Evolutionary conservation across 352 stramenopile genomes (phyloP).

Genomic region (Pythium dissotocum): DNA sequence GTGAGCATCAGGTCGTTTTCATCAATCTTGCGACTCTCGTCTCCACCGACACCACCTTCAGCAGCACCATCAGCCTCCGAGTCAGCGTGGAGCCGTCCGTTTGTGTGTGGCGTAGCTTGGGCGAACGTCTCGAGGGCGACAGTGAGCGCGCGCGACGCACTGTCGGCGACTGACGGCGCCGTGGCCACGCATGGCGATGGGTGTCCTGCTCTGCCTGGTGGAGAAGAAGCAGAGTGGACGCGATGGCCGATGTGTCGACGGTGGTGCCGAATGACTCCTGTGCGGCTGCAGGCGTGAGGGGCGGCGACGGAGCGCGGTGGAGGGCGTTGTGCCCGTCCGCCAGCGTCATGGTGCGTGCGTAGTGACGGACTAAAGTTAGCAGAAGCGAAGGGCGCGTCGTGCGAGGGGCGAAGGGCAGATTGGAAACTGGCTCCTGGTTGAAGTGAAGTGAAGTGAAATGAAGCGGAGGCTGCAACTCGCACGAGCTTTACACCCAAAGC

Average conservation of each 20-base stretch:
- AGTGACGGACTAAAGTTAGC: background rate
- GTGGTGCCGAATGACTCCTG: background rate
- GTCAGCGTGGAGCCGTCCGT: slow-evolving; percentile 13
- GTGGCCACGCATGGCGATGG: background rate
- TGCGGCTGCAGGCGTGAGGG: background rate
- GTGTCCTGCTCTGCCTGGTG: slow-evolving; percentile 4
- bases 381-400: background rate
- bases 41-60: background rate
- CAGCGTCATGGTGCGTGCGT: too few relatives aligned
- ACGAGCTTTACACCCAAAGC: too few relatives aligned
- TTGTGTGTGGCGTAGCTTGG: slow-evolving; percentile 37
- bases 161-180: background rate
- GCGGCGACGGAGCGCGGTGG: background rate
- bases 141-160: slow-evolving; percentile 26
- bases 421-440: slow-evolving; percentile 4
- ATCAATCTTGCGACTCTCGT: background rate
- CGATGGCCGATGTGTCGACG: background rate
- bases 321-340: background rate
- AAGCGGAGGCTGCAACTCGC: too few relatives aligned
- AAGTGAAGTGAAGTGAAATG: background rate
- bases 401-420: background rate
- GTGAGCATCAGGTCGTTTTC: background rate
- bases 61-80: background rate
- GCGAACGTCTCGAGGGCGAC: slow-evolving; percentile 29
- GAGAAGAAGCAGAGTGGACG: slow-evolving; percentile 11